Evolutionary conservation across 768 basidiomycete genomes (phyloP).

Genomic region (Mycena vitilis): DNA sequence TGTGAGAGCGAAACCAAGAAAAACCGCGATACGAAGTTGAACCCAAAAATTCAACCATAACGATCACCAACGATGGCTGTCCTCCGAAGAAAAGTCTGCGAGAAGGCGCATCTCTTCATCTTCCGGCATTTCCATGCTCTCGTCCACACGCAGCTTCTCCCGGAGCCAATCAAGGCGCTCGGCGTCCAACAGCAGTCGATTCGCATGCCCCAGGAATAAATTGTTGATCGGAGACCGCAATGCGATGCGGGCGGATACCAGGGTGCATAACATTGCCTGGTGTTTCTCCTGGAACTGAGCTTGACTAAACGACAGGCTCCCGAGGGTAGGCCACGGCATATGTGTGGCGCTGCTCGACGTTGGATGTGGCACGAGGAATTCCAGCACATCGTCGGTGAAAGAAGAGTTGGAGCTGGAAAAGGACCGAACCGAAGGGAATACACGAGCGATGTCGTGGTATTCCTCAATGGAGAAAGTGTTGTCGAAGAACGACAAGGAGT

Average conservation of each 20-base stretch:
- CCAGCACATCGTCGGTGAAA: slow-evolving; percentile 32
- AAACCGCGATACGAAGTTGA: neutral
- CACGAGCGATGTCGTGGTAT: slow-evolving; percentile 31
- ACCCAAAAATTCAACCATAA: neutral
- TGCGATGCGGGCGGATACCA: slow-evolving; percentile 28
- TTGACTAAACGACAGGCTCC: slow-evolving; percentile 20
- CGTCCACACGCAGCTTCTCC: slow-evolving; percentile 25
- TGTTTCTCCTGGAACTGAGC: slow-evolving; percentile 34
- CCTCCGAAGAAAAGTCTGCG: slow-evolving; percentile 27
- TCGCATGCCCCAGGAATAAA: slow-evolving; percentile 31
- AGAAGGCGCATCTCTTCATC: slow-evolving; percentile 28
- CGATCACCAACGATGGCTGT: slow-evolving; percentile 18
- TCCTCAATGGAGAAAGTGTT: slow-evolving; percentile 22
- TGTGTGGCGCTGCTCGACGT: slow-evolving; percentile 21
- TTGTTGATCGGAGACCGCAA: slow-evolving; percentile 24
- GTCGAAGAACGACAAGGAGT: slow-evolving; percentile 25
- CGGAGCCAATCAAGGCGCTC: slow-evolving; percentile 29
- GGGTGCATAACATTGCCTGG: slow-evolving; percentile 31
- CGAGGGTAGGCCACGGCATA: slow-evolving; percentile 33
- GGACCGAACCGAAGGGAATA: slow-evolving; percentile 30
- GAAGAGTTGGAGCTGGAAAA: slow-evolving; percentile 28
- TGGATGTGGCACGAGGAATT: slow-evolving; percentile 28
- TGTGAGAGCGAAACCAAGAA: neutral
- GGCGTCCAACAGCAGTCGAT: slow-evolving; percentile 30
- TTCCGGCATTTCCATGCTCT: slow-evolving; percentile 28